A percentile compares a stretch with the other conserved stretches of the same genome.
Conservation (phyloP, 306 rosid species). For the Begonia masoniana region DNA sequence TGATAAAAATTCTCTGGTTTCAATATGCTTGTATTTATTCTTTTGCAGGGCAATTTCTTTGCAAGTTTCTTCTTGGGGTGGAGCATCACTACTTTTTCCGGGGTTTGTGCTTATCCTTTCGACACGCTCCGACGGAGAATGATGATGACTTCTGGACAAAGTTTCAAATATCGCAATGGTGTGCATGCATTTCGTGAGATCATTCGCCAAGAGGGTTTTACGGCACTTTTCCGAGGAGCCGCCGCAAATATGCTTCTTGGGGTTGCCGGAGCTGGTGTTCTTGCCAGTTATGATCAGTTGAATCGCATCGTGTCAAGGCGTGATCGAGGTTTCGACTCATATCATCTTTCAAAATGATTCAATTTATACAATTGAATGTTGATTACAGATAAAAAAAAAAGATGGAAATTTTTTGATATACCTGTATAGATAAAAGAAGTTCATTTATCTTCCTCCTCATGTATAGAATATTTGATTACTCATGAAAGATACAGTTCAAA, state of each 20-base stretch:
- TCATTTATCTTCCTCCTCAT: no score
- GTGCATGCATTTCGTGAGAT: slow-evolving; percentile 71
- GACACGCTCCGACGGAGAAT: slow-evolving; percentile 84
- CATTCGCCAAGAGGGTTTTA: slow-evolving; percentile 60
- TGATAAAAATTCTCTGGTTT: no score
- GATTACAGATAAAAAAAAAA: no score
- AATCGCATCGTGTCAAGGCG: slow-evolving; percentile 40
- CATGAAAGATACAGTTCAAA: no score
- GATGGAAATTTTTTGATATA: no score
- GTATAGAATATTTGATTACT: no score
- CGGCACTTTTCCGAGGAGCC: slow-evolving; percentile 66
- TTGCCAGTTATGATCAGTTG: slow-evolving; percentile 80
- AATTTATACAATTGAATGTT: no score
- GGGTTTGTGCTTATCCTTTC: slow-evolving; percentile 88
- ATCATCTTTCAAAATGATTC: no score
- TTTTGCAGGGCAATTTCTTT: slow-evolving; percentile 62
- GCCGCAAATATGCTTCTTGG: slow-evolving; percentile 92
- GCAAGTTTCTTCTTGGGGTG: slow-evolving; percentile 95
- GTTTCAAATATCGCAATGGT: slow-evolving; percentile 43
- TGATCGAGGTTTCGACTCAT: slow-evolving; percentile 4
- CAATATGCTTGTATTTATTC: slow-evolving; percentile 3
- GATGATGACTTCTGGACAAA: slow-evolving; percentile 93
- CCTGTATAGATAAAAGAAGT: no score
- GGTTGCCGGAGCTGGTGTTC: slow-evolving; percentile 94
- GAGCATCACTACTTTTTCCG: slow-evolving; percentile 73